phyloP scores from a whole-genome alignment of 2,329 filamentous ascomycete genomes.

The Penicillium sp. region DNA sequence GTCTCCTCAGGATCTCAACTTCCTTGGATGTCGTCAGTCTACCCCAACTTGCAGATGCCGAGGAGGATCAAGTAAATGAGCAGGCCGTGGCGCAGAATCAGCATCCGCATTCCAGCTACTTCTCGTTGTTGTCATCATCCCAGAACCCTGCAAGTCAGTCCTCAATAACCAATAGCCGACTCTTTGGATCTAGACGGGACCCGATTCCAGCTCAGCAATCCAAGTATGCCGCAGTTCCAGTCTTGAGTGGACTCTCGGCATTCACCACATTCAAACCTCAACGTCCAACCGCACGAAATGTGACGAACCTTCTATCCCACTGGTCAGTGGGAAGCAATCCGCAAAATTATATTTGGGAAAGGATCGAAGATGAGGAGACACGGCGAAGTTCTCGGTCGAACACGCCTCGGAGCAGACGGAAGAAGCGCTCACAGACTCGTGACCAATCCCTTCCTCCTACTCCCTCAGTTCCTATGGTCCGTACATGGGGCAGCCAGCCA shows the following conservation, averaged over 20 bases:
- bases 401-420: slow-evolving; percentile 27
- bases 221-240: slow-evolving; percentile 1
- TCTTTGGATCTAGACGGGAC: not conserved
- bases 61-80: not conserved
- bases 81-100: slow-evolving; percentile 4
- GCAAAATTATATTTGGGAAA: slow-evolving; percentile 34
- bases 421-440: slow-evolving; percentile 26
- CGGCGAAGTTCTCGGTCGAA: slow-evolving; percentile 12
- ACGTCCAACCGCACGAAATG: slow-evolving; percentile 22
- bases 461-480: slow-evolving; percentile 24
- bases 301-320: slow-evolving; percentile 34
- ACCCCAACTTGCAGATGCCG: not conserved
- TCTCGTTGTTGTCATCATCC: slow-evolving; percentile 1
- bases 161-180: not conserved
- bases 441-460: slow-evolving; percentile 22
- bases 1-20: slow-evolving; percentile 25
- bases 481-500: slow-evolving; percentile 36
- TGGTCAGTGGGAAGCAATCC: slow-evolving; percentile 37
- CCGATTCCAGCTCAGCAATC: not conserved
- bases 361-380: slow-evolving; percentile 24
- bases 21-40: not conserved
- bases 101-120: slow-evolving; percentile 2
- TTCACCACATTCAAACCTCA: slow-evolving; percentile 29
- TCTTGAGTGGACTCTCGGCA: slow-evolving; percentile 26
- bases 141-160: slow-evolving; percentile 5